These are phyloP conservation scores for Trichoderma parareesei DNA, from an alignment of 495 filamentous ascomycete genomes.

Conservation along the genomic window DNA sequence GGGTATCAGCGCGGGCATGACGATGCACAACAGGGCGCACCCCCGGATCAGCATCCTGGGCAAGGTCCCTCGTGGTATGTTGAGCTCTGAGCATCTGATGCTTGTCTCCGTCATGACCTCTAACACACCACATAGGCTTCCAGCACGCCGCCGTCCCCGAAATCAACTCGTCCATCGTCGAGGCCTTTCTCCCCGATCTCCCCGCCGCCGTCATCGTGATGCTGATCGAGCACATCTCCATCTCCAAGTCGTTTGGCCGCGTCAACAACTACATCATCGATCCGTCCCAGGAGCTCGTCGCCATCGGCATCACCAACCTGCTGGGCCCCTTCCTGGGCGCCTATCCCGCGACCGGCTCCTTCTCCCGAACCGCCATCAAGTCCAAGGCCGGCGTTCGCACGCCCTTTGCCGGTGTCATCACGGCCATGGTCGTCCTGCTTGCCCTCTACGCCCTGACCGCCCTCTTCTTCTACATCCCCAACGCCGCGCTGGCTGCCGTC, in stretches of 20 bases:
- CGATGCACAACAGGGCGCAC: conserved; percentile 19
- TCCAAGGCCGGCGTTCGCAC: conserved; percentile 44
- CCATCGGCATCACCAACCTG: conserved; percentile 45
- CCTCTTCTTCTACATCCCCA: conserved; percentile 45
- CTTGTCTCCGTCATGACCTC: neutral
- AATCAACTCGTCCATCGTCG: conserved; percentile 26
- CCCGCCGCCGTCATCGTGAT: conserved; percentile 39
- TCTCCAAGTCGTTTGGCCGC: conserved; percentile 46
- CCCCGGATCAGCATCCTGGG: conserved; percentile 36
- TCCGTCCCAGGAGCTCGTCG: conserved; percentile 47
- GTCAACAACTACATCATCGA: conserved; percentile 48
- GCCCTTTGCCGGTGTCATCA: conserved; percentile 44
- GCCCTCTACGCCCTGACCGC: conserved; percentile 45
- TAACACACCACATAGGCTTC: conserved; percentile 26
- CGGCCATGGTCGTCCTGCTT: conserved; percentile 42
- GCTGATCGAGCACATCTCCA: conserved; percentile 47
- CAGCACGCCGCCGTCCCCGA: conserved; percentile 31
- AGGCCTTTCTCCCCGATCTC: conserved; percentile 27
- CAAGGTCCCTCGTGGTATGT: conserved; percentile 35
- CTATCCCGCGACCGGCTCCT: conserved; percentile 46
- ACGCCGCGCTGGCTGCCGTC: conserved; percentile 34
- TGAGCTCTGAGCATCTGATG: neutral
- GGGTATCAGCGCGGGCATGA: conserved; percentile 31
- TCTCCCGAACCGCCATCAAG: conserved; percentile 43
- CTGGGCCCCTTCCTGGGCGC: conserved; percentile 45